Evolutionary conservation across 192 early-diverging fungal species (phyloP).

Genomic region (Chytriomyces confervae): DNA sequence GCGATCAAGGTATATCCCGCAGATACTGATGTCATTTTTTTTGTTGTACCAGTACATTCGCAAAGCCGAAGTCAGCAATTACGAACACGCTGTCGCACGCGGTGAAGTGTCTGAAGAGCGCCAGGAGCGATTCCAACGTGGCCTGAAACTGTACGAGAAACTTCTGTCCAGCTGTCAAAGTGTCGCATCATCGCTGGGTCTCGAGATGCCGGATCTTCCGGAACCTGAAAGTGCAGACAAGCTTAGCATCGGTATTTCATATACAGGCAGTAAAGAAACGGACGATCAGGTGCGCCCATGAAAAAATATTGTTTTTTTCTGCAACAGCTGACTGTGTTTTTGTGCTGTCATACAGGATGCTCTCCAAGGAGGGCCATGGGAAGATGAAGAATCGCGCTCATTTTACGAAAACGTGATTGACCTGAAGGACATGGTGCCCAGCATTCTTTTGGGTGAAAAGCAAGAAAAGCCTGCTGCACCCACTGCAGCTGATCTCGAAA

Average conservation of each 20-base stretch:
- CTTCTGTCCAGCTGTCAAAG: slow-evolving; percentile 59
- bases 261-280: slow-evolving; percentile 3
- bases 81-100: slow-evolving; percentile 79
- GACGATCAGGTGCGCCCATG: slow-evolving; percentile 36
- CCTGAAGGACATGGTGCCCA: slow-evolving; percentile 80
- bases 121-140: slow-evolving; percentile 76
- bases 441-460: slow-evolving; percentile 72
- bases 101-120: slow-evolving; percentile 83
- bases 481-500: slow-evolving; percentile 27
- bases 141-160: slow-evolving; percentile 72
- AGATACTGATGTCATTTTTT: neutral
- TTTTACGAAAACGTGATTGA: slow-evolving; percentile 92
- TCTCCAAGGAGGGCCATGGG: slow-evolving; percentile 71
- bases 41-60: slow-evolving; percentile 58
- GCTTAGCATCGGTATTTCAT: slow-evolving; percentile 34
- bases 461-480: slow-evolving; percentile 39
- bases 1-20: neutral
- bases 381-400: slow-evolving; percentile 87
- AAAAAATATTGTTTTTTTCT: neutral
- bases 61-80: slow-evolving; percentile 74
- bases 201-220: slow-evolving; percentile 78
- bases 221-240: slow-evolving; percentile 66
- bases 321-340: slow-evolving; percentile 14
- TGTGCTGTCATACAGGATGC: slow-evolving; percentile 26
- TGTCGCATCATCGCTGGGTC: slow-evolving; percentile 75